Conservation (phyloP, 2,329 filamentous ascomycete genomes). For the Zymoseptoria passerinii region DNA sequence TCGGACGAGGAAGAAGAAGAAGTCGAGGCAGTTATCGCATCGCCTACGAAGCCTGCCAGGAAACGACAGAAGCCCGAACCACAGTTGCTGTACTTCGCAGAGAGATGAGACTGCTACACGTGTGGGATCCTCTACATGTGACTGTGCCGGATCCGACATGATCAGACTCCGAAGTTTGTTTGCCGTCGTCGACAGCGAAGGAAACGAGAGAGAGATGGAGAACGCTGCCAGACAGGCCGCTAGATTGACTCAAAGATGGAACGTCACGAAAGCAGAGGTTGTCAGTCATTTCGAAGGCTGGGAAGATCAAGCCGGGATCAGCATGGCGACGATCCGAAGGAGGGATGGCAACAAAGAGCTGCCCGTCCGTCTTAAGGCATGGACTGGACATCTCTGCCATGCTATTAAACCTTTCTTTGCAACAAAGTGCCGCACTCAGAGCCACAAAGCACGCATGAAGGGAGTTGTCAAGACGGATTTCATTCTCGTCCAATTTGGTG, state of each 20-base stretch:
- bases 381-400: neutral
- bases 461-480: too few species aligned
- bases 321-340: too few species aligned
- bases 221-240: constrained; percentile 7
- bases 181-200: neutral
- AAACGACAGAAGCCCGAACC: too few species aligned
- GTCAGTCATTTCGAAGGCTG: constrained; percentile 5
- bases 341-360: constrained; percentile 6
- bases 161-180: constrained; percentile 14
- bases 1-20: too few species aligned
- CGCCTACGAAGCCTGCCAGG: too few species aligned
- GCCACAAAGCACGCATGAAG: too few species aligned
- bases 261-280: constrained; percentile 12
- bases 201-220: constrained; percentile 6
- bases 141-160: neutral
- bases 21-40: too few species aligned
- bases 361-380: constrained; percentile 1
- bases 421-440: too few species aligned
- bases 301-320: too few species aligned
- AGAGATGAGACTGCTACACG: neutral
- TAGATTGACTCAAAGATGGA: constrained; percentile 9
- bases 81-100: neutral
- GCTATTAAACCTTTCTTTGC: constrained; percentile 8
- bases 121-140: neutral
- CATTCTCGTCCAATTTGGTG: too few species aligned